Base-by-base conservation (phyloP, 2,329 filamentous ascomycete species). In the Aspergillus awamori region DNA sequence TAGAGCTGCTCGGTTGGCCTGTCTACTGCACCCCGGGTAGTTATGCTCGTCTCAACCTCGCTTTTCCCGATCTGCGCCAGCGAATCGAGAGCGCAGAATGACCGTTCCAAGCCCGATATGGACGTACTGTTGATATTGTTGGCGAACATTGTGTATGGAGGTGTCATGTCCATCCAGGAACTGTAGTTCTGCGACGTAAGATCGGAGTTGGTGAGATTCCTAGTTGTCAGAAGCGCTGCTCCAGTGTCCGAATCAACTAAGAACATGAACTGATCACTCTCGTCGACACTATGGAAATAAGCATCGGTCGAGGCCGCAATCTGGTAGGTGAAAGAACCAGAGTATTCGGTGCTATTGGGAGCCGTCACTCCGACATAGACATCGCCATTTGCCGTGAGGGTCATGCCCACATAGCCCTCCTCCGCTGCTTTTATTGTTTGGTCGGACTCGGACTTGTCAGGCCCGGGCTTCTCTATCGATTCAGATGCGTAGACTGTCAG, bases 1-100 rank as follows among this genome's bases (percentile, higher is more conserved):
- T 94, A 92, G 74, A 99, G 97, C 70, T 97, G 92, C 74, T 96
- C 89, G 73, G 93, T 93, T 1, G 91, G 91, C 62, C 88, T 81
- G 54, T 86, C 86, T 3, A 86, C 87, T 1, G 83, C 79, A 3
- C 87, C 91, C 33, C 87, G 84, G 28, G 82, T 87, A 2, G 88
- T 93, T 82, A 96, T 90, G 41, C 85, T 80, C 30, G 87, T 78
- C 62, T 85, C 80, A 41, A 83, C 83, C 28, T 83, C 85, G 5
- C 84, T 83, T 53, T 86, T 84, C 51, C 82, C 82, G 59, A 91
- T 86, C 68, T 87, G 84, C 20, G 91, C 88, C 61, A 85, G 84
- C 20, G 82, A 84, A 64, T 84, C 82, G 52, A 98, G 79, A 1
- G 92, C 95, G 73, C 95, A 99, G 71, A 88, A 93, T 4, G 94